Conservation (phyloP, 108 stramenopile species). For the Conticribra weissflogii region DNA sequence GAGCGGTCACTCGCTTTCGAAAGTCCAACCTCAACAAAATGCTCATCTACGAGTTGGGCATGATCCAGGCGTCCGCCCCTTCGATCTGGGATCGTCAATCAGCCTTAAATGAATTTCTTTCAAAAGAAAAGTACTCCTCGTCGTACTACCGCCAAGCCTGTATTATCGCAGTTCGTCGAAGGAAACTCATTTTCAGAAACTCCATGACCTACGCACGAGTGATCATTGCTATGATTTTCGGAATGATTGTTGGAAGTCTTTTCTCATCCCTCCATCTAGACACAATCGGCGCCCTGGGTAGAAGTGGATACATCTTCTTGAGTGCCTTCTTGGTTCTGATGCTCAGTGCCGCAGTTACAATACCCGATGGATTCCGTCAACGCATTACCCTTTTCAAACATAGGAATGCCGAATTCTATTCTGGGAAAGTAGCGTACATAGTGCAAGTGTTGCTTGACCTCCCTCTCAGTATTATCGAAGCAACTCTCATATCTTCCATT, state of each 20-base stretch:
- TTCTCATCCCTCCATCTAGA: conserved; percentile 30
- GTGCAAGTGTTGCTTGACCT: conserved; percentile 25
- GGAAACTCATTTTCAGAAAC: conserved; percentile 50
- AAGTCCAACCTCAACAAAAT: conserved; percentile 7
- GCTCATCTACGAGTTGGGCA: conserved; percentile 8
- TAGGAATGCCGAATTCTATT: conserved; percentile 46
- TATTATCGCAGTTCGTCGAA: conserved; percentile 24
- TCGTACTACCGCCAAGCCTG: conserved; percentile 21
- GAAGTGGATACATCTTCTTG: conserved; percentile 50
- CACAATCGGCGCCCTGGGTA: conserved; percentile 31
- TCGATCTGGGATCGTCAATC: too few species aligned
- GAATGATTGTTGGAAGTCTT: conserved; percentile 44
- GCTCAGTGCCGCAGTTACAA: conserved; percentile 46
- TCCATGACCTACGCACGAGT: conserved; percentile 42
- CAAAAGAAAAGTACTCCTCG: conserved; percentile 17
- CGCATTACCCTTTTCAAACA: conserved; percentile 48
- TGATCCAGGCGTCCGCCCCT: too few species aligned
- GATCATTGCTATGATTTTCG: conserved; percentile 53
- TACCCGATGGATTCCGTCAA: conserved; percentile 46
- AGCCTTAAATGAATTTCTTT: conserved; percentile 17
- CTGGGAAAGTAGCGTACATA: conserved; percentile 28
- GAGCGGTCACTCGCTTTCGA: conserved; percentile 1
- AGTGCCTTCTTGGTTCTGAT: conserved; percentile 48
- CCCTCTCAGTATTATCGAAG: conserved; percentile 45
- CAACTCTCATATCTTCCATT: conserved; percentile 37